Conservation (phyloP, 345 rosid species). For the Clarkia xantiana region DNA sequence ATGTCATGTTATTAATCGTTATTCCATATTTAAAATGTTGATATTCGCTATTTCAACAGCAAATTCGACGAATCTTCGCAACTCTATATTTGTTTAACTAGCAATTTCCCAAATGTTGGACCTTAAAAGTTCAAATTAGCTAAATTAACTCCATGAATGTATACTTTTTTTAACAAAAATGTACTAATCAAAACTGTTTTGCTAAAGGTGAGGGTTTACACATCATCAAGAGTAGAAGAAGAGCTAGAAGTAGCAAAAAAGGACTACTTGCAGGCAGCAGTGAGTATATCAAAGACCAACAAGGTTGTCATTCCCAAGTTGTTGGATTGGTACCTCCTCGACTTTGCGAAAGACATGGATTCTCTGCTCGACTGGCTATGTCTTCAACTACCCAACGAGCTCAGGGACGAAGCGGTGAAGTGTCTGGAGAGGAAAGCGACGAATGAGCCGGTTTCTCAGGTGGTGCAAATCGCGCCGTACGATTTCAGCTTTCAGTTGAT, state of each 20-base stretch:
- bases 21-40: too few relatives aligned
- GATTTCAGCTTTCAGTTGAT: slow-evolving; percentile 74
- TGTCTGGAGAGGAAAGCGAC: slow-evolving; percentile 36
- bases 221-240: slow-evolving; percentile 54
- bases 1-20: too few relatives aligned
- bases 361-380: slow-evolving; percentile 81
- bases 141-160: too few relatives aligned
- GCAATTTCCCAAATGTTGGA: too few relatives aligned
- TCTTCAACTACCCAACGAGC: slow-evolving; percentile 58
- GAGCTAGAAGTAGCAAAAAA: slow-evolving; percentile 67
- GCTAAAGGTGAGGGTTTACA: slow-evolving; percentile 70
- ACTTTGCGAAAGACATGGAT: slow-evolving; percentile 71
- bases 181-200: too few relatives aligned
- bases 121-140: too few relatives aligned
- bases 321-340: slow-evolving; percentile 80
- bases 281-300: slow-evolving; percentile 54
- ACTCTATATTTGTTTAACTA: too few relatives aligned
- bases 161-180: too few relatives aligned
- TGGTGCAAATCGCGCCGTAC: slow-evolving; percentile 65
- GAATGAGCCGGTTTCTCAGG: slow-evolving; percentile 27
- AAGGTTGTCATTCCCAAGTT: slow-evolving; percentile 69
- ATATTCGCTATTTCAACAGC: too few relatives aligned
- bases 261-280: slow-evolving; percentile 72
- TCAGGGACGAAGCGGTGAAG: slow-evolving; percentile 42
- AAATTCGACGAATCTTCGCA: too few relatives aligned